Base-by-base conservation (phyloP, 2,329 filamentous ascomycete genomes). In the Aspergillus sp. region DNA sequence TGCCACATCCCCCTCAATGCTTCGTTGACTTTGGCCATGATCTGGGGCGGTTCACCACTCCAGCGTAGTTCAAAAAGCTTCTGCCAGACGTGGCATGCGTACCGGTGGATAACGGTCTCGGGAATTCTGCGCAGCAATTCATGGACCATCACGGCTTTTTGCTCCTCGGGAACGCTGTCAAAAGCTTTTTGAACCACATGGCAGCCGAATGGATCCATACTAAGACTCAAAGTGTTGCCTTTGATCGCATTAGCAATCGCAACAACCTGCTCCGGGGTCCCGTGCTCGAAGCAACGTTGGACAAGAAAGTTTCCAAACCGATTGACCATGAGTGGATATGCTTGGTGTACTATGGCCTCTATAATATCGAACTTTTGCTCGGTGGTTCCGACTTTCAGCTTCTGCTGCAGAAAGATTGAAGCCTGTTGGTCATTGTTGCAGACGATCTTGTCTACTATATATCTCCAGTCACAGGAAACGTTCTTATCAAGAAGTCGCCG, bases 391-490 rank as follows among this genome's bases (percentile, higher is more conserved):
- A 96, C 89, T 76, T 99, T 99, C 62, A 99, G 88, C 77, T 99
- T 99, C 76, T 99, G 94, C 72, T 99, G 94, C 42, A 99, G 79
- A 74, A 99, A 99, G 65, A 99, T 97, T 2, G 94, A 99, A 9
- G 95, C 94, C 73, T 99, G 94, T 73, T 99, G 94, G 68, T 99
- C 94, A 71, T 99, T 97, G 77, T 92, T 96, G 82, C 90, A 95
- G 60, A 99, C 92, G 68, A 99, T 99, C 79, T 97, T 97, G 77
- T 99, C 93, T 50, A 99, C 94, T 63, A 99, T 96, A 70, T 96
- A 96, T 76, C 94, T 95, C 94, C 93, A 99, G 76, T 99, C 95
- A 76, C 93, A 97, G 66, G 89, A 95, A 73, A 95, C 90, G 68
- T 93, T 96, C 66, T 92, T 91, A 67, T 99, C 94, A 44, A 97